Conservation (phyloP, 2,329 filamentous ascomycete species). For the Gliomastix tumulicola region DNA sequence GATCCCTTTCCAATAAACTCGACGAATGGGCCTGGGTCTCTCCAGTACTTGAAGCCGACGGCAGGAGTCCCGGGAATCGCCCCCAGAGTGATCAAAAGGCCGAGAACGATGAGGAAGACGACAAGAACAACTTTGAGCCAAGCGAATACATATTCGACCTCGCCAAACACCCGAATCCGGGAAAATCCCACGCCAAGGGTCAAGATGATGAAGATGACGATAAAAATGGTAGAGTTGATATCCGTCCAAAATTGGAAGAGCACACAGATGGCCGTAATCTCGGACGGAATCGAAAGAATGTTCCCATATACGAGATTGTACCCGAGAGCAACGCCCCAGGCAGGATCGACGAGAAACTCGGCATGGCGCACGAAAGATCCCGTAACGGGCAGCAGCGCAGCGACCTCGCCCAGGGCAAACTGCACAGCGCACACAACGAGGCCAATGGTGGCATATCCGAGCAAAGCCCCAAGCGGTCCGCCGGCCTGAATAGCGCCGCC, state of each 20-base stretch:
- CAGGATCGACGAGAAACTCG: slow-evolving; percentile 54
- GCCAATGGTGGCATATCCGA: slow-evolving; percentile 50
- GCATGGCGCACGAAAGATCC: slow-evolving; percentile 55
- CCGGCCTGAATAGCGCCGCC: slow-evolving; percentile 44
- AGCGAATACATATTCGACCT: slow-evolving; percentile 47
- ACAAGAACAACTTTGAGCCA: slow-evolving; percentile 54
- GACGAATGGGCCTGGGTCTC: slow-evolving; percentile 58
- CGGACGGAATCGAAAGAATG: slow-evolving; percentile 45
- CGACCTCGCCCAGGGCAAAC: slow-evolving; percentile 53
- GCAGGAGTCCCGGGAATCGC: slow-evolving; percentile 50
- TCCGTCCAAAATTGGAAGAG: slow-evolving; percentile 59
- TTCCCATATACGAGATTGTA: slow-evolving; percentile 51
- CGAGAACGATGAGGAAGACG: slow-evolving; percentile 54
- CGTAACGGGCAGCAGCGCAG: slow-evolving; percentile 54
- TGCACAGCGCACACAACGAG: slow-evolving; percentile 50
- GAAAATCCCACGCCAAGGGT: slow-evolving; percentile 51
- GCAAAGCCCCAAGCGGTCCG: slow-evolving; percentile 37
- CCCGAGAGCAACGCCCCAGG: slow-evolving; percentile 47
- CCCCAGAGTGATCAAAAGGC: slow-evolving; percentile 55
- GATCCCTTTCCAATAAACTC: slow-evolving; percentile 50
- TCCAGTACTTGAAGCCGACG: slow-evolving; percentile 65
- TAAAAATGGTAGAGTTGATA: slow-evolving; percentile 43
- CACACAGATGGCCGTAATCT: slow-evolving; percentile 57
- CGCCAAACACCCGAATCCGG: slow-evolving; percentile 52
- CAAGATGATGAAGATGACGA: slow-evolving; percentile 38